These are phyloP conservation scores for Agrocybe praecox DNA, from an alignment of 768 basidiomycete genomes.

Conservation along the genomic window DNA sequence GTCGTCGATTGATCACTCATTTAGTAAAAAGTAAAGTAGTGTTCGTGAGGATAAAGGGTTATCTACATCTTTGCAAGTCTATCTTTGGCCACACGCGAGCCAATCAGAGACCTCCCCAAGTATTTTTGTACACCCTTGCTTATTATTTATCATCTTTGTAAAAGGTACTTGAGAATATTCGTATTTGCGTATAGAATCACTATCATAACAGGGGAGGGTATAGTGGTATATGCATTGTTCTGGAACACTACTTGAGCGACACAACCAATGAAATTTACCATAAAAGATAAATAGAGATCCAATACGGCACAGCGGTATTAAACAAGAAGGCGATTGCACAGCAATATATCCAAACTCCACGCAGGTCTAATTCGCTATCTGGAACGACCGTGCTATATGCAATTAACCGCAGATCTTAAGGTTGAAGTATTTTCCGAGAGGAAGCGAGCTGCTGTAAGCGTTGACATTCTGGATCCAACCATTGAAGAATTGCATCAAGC, in stretches of 20 bases:
- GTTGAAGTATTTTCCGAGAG: constrained; percentile 71
- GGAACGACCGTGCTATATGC: not conserved
- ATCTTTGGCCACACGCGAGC: constrained; percentile 1
- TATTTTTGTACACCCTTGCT: not conserved
- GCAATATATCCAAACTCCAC: not conserved
- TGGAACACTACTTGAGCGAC: not conserved
- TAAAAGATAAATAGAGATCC: not conserved
- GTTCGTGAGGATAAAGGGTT: constrained; percentile 5
- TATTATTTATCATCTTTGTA: too few species aligned
- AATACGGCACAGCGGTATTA: not conserved
- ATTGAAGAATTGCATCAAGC: constrained; percentile 71
- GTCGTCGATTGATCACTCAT: constrained; percentile 36
- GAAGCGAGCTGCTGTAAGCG: constrained; percentile 44
- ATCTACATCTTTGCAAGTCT: not conserved
- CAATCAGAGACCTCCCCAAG: constrained; percentile 7
- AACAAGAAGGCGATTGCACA: not conserved
- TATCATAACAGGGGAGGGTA: not conserved
- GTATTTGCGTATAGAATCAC: too few species aligned
- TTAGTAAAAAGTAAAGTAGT: not conserved
- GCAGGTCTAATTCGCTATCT: not conserved
- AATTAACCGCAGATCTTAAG: constrained; percentile 40
- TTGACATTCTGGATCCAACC: constrained; percentile 69
- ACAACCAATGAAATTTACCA: not conserved
- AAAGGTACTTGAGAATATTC: too few species aligned
- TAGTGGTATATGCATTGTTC: not conserved